Percentiles rank a stretch among this genome's conserved stretches.
phyloP scores from a whole-genome alignment of 345 rosid species.

The Pelargonium nanum region DNA sequence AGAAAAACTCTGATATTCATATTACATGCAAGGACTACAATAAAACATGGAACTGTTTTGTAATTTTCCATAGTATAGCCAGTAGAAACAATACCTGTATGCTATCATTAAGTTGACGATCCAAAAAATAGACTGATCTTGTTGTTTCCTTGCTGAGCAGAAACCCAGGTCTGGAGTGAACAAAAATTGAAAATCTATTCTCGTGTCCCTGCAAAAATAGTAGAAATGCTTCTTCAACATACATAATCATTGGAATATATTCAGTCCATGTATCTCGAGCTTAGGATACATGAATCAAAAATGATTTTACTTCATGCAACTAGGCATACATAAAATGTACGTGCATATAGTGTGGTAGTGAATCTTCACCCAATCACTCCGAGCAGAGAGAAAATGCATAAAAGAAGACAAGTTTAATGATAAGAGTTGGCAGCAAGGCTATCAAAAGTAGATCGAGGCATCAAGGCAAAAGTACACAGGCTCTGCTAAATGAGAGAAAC shows the following conservation, averaged over 20 bases:
- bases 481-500: neutral
- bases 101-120: conserved; percentile 84
- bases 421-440: neutral
- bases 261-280: neutral
- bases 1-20: too few relatives aligned
- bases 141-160: conserved; percentile 68
- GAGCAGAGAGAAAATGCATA: neutral
- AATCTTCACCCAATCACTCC: neutral
- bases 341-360: neutral
- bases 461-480: neutral
- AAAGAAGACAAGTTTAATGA: neutral
- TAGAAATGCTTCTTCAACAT: neutral
- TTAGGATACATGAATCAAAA: neutral
- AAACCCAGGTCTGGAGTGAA: conserved; percentile 97
- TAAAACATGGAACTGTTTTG: neutral
- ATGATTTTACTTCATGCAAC: neutral
- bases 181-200: conserved; percentile 60
- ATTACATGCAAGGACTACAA: neutral
- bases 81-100: conserved; percentile 50
- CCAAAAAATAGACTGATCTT: conserved; percentile 55
- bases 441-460: neutral
- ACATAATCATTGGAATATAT: neutral
- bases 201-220: conserved; percentile 58
- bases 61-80: neutral
- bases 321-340: neutral